Percentiles rank a stretch among this genome's conserved stretches.
These are phyloP conservation scores for Aspergillus terreus DNA, from an alignment of 2,329 filamentous ascomycete species.

Conservation along the genomic window DNA sequence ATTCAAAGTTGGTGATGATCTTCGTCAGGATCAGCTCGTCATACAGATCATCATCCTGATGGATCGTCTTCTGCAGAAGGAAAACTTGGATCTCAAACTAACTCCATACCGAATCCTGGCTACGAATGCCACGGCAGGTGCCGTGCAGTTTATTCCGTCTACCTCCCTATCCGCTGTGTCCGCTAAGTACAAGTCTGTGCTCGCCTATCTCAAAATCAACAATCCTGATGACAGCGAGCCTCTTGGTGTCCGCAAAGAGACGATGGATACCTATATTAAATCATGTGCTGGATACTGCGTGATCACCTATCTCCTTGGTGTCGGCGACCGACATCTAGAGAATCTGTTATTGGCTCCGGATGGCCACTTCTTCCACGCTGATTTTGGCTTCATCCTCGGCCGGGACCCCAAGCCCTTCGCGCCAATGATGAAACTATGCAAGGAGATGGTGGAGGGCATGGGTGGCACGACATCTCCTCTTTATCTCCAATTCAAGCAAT, in stretches of 20 bases:
- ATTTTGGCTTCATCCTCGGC: slow-evolving; percentile 97
- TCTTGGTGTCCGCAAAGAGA: slow-evolving; percentile 83
- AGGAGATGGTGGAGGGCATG: slow-evolving; percentile 99
- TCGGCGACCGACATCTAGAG: slow-evolving; percentile 92
- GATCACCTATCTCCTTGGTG: slow-evolving; percentile 94
- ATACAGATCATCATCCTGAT: slow-evolving; percentile 97
- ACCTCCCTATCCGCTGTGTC: slow-evolving; percentile 79
- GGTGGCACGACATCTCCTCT: slow-evolving; percentile 77
- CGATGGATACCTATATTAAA: slow-evolving; percentile 91
- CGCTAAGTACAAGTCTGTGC: slow-evolving; percentile 71
- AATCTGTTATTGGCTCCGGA: slow-evolving; percentile 88
- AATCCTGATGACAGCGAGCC: slow-evolving; percentile 82
- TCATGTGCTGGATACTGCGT: slow-evolving; percentile 98
- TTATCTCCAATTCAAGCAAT: slow-evolving; percentile 87
- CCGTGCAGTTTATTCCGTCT: slow-evolving; percentile 89
- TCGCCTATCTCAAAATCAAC: slow-evolving; percentile 82
- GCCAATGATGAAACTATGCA: slow-evolving; percentile 92
- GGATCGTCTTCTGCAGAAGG: slow-evolving; percentile 91
- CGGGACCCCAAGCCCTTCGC: slow-evolving; percentile 97
- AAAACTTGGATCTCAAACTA: slow-evolving; percentile 91
- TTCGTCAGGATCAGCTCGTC: slow-evolving; percentile 94
- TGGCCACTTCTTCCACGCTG: slow-evolving; percentile 95
- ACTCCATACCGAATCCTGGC: slow-evolving; percentile 96
- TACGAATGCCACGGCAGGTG: slow-evolving; percentile 82
- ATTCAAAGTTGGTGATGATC: slow-evolving; percentile 95